phyloP scores from a whole-genome alignment of 805 yeast genomes.

The Saccharomyces jurei region DNA sequence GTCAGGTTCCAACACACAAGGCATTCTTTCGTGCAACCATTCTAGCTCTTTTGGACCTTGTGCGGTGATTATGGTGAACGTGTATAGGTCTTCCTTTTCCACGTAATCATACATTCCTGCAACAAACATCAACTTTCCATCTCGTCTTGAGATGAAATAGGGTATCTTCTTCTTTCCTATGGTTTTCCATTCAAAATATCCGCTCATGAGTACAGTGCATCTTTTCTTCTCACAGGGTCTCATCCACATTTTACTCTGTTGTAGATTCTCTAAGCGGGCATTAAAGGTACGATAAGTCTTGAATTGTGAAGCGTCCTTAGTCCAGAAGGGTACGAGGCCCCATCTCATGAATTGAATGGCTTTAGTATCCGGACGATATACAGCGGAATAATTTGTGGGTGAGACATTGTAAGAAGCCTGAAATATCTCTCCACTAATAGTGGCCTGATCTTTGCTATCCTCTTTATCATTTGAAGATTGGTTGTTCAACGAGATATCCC shows the following conservation, averaged over 20 bases:
- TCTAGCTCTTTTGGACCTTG: constrained; percentile 52
- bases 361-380: constrained; percentile 15
- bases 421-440: not conserved
- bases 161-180: constrained; percentile 44
- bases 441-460: not conserved
- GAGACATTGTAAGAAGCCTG: constrained; percentile 42
- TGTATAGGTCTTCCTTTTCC: constrained; percentile 25
- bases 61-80: constrained; percentile 69
- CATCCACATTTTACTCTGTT: constrained; percentile 49
- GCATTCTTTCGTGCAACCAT: constrained; percentile 77
- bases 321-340: constrained; percentile 73
- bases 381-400: constrained; percentile 49
- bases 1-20: constrained; percentile 56
- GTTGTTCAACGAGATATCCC: constrained; percentile 2
- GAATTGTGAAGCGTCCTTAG: constrained; percentile 31
- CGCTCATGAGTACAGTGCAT: constrained; percentile 72
- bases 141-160: constrained; percentile 51
- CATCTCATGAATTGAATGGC: constrained; percentile 53
- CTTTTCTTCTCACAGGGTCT: constrained; percentile 40
- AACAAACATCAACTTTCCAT: constrained; percentile 47
- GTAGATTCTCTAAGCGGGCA: constrained; percentile 60
- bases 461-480: constrained; percentile 9
- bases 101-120: constrained; percentile 47
- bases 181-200: constrained; percentile 76
- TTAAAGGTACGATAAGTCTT: constrained; percentile 51